Percentiles rank a stretch among this genome's conserved stretches.
Conservation (phyloP, 1,284 basidiomycete species). For the Naganishia albida region DNA sequence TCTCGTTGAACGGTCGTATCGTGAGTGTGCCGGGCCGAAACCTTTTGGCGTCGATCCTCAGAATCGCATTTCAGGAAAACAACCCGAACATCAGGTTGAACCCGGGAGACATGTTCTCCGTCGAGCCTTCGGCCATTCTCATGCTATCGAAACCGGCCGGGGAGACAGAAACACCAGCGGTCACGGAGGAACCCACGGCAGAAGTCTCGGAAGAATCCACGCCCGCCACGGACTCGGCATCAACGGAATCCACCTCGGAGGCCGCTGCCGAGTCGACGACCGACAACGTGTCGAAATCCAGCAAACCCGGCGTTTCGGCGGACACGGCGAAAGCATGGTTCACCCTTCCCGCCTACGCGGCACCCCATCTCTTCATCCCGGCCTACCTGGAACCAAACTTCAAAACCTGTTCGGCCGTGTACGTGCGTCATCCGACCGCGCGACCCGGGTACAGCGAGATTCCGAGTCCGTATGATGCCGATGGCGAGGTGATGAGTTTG, state of each 20-base stretch:
- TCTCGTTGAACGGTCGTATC: conserved; percentile 84
- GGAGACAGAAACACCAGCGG: conserved; percentile 43
- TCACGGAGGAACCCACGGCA: conserved; percentile 37
- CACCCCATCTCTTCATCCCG: conserved; percentile 92
- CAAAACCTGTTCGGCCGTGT: conserved; percentile 86
- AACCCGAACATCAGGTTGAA: conserved; percentile 87
- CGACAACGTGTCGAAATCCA: not conserved
- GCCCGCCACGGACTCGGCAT: conserved; percentile 35
- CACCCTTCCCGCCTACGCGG: conserved; percentile 80
- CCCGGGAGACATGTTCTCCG: conserved; percentile 90
- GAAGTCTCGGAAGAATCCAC: conserved; percentile 32
- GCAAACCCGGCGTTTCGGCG: conserved; percentile 8
- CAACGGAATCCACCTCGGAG: conserved; percentile 31
- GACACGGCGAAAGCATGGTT: conserved; percentile 57
- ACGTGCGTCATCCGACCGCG: conserved; percentile 93
- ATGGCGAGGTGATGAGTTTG: conserved; percentile 78
- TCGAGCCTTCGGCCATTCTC: conserved; percentile 77
- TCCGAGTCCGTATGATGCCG: conserved; percentile 88
- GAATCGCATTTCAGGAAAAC: conserved; percentile 63
- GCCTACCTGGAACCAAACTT: conserved; percentile 92
- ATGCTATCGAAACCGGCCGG: conserved; percentile 59
- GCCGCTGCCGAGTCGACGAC: conserved; percentile 23
- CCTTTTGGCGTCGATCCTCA: too few species aligned
- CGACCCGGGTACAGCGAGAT: conserved; percentile 89
- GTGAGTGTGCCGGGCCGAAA: conserved; percentile 63